Percentiles rank a stretch among this genome's conserved stretches.
Conservation (phyloP, 768 basidiomycete genomes). For the Leccinum fibrillosum region DNA sequence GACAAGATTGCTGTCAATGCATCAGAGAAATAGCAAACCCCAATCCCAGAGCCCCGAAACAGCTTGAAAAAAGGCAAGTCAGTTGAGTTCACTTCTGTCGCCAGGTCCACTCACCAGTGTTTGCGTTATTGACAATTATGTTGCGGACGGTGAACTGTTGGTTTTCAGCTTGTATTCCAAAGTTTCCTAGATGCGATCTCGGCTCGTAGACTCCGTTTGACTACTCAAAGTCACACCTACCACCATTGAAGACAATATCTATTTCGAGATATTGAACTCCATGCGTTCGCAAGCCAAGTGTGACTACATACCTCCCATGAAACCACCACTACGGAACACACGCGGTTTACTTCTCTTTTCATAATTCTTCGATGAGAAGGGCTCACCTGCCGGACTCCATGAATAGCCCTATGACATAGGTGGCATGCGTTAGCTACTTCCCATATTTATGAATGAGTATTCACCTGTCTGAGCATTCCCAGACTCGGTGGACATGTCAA, state of each 20-base stretch:
- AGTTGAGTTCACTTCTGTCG: neutral
- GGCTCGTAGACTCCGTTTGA: neutral
- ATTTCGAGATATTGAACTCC: neutral
- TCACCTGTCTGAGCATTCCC: constrained; percentile 66
- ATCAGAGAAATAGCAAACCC: constrained; percentile 27
- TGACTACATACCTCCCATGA: constrained; percentile 48
- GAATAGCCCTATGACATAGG: constrained; percentile 41
- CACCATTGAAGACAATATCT: constrained; percentile 46
- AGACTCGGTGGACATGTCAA: constrained; percentile 64
- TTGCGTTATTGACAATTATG: constrained; percentile 48
- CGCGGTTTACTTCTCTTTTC: neutral
- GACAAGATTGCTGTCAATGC: neutral
- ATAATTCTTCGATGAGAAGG: neutral
- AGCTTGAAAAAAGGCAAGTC: constrained; percentile 14
- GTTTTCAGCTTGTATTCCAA: constrained; percentile 70
- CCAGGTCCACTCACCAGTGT: constrained; percentile 28
- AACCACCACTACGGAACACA: constrained; percentile 35
- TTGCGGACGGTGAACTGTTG: constrained; percentile 78
- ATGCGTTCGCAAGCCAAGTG: neutral
- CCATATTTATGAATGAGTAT: neutral
- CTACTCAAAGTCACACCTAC: neutral
- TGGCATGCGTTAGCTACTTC: neutral
- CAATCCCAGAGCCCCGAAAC: constrained; percentile 38
- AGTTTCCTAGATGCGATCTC: constrained; percentile 30
- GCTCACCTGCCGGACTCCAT: constrained; percentile 70